Percentiles rank a stretch among this genome's conserved stretches.
phyloP scores from a whole-genome alignment of 768 basidiomycete genomes.

The Lyophyllum atratum region DNA sequence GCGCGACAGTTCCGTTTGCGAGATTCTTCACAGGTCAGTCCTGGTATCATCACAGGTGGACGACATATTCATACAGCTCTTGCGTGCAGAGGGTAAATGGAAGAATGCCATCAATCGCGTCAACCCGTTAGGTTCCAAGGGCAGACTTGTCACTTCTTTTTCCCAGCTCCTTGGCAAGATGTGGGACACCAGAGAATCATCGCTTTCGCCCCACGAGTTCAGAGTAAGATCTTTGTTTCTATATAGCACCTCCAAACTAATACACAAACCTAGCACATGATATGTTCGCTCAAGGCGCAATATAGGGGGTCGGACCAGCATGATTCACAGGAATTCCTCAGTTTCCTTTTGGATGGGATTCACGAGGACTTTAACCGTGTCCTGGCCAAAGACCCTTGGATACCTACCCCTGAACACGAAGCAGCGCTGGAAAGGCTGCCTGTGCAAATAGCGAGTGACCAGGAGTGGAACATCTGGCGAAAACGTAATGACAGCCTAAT shows the following conservation, averaged over 20 bases:
- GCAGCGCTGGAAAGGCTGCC: conserved; percentile 86
- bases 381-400: conserved; percentile 65
- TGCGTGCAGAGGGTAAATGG: conserved; percentile 70
- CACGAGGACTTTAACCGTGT: conserved; percentile 89
- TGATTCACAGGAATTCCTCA: conserved; percentile 96
- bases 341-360: conserved; percentile 89
- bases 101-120: conserved; percentile 79
- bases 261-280: conserved; percentile 33
- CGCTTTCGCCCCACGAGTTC: conserved; percentile 81
- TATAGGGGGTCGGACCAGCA: conserved; percentile 91
- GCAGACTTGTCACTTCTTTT: conserved; percentile 79
- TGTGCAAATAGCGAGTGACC: conserved; percentile 84
- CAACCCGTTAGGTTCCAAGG: conserved; percentile 89
- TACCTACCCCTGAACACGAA: conserved; percentile 77
- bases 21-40: conserved; percentile 84
- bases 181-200: conserved; percentile 85
- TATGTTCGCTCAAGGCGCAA: conserved; percentile 59
- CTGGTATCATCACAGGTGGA: neutral
- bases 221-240: conserved; percentile 53
- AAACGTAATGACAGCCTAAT: conserved; percentile 91
- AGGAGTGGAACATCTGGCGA: conserved; percentile 92
- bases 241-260: neutral
- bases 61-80: conserved; percentile 10
- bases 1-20: conserved; percentile 91
- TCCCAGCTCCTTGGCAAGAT: conserved; percentile 81